Evolutionary conservation across 495 filamentous ascomycete genomes (phyloP), one percentile per base, ranked within the genome.

Genomic region (Cairneyella variabilis): DNA sequence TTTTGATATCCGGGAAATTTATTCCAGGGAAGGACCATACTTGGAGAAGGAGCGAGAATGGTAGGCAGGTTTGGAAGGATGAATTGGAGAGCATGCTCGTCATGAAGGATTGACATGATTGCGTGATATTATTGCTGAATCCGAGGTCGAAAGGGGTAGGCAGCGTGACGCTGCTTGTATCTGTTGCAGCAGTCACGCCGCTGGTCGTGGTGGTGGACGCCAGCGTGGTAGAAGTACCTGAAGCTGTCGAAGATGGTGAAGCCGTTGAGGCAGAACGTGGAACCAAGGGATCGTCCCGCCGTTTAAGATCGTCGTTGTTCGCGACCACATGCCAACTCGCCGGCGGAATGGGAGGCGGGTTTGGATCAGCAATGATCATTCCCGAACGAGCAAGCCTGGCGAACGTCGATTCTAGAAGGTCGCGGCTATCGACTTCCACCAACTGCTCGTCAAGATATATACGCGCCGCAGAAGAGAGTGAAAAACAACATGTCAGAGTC

Each of bases 111-210:
- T 79, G 75, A 64, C 90, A 95, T 16, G 63, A 54, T 18, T 70
- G 59, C 1, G 81, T 83, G 72, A 89, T 92, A 64, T 90, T 88
- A 44, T 75, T 75, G 16, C 80, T 78, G 36, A 91, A 68, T 55
- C 75, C 79, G 39, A 80, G 83, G 61, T 93, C 89, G 64, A 92
- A 89, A 3, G 86, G 78, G 6, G 68, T 76, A 0, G 90, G 89
- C 25, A 93, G 71, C 14, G 76, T 66, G 25, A 48, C 54, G 22
- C 62, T 57, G n/a, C 63, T 63, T 10, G 60, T 48, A 37, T 67
- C 54, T 26, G 63, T 48, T 8, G 67, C 61, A 28, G 56, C 51
- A 2, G 60, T 18, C 7, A 51, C 16, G 37, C 40, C 26, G 30
- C 9, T 41, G 12, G 18, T 53, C 22, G 25, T 22, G 12, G 10